Base-by-base conservation (phyloP, 1,139 yeast genomes). In the Magnusiomyces suaveolens region DNA sequence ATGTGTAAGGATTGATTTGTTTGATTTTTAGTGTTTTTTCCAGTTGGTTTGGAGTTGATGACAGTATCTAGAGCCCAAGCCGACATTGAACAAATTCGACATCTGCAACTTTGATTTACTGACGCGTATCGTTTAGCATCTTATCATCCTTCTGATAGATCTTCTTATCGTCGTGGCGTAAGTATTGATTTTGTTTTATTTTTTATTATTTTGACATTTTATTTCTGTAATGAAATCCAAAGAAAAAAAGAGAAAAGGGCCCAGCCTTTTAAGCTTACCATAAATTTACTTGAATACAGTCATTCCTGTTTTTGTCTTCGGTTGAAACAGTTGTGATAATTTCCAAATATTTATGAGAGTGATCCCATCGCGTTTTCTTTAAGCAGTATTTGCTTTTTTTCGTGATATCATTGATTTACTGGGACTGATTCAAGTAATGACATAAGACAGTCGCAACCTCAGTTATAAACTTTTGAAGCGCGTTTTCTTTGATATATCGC, bases 91-190 rank as follows among this genome's bases (percentile, higher is more conserved):
- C 32, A 8, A 44, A 24, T 25, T 25, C 10, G 8, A 3, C 36
- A n/a, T 44, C 20, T 3, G 3, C 16, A n/a, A 24, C 3, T n/a
- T 26, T 32, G n/a, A 2, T 25, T 18, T 14, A 20, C 25, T 44
- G 20, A 16, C 24, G 2, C 25, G 3, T 46, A 29, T 46, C 25
- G 6, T 44, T 44, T 44, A 26, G 47, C 47, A 12, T 25, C 33
- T 4, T 44, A 44, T 25, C 47, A 44, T n/a, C 21, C 32, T 14
- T 24, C 47, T 16, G 50, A 47, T 23, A 29, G 50, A 21, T 47
- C 50, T 4, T 46, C 43, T 20, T 41, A 47, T 32, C 41, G 50
- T 18, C 20, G 50, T 20, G 50, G 26, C n/a, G 47, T 44, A 44
- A 44, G 47, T 44, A 44, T 10, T 10, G 10, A 21, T 16, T 21